Evolutionary conservation across 345 rosid genomes (phyloP).

Genomic region (Sisymbrium altissimum): DNA sequence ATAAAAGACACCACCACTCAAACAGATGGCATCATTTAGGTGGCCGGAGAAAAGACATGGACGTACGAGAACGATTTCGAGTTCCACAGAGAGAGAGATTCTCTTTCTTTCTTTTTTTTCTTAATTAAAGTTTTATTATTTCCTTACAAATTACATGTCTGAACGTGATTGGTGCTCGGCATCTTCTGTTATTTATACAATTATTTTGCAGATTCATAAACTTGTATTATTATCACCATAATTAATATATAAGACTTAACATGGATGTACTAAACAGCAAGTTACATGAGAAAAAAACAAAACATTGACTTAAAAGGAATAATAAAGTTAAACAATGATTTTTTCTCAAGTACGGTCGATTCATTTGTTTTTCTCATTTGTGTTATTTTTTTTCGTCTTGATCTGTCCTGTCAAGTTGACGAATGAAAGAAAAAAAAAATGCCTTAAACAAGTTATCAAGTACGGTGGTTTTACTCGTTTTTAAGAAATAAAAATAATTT

Average conservation of each 20-base stretch:
- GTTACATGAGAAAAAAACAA: background rate
- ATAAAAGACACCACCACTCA: background rate
- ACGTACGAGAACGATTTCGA: slow-evolving; percentile 28
- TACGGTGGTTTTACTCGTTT: background rate
- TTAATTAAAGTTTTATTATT: background rate
- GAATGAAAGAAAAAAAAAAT: background rate
- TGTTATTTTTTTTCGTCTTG: background rate
- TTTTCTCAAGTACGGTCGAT: background rate
- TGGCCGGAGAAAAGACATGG: slow-evolving; percentile 27
- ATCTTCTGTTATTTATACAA: background rate
- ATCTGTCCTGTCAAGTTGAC: background rate
- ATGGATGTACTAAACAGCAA: background rate
- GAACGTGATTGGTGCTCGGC: slow-evolving; percentile 23
- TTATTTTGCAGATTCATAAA: background rate
- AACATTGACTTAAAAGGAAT: slow-evolving; percentile 14
- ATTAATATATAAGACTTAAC: background rate
- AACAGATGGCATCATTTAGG: slow-evolving; percentile 18
- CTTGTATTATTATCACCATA: background rate
- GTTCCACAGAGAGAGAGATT: slow-evolving; percentile 16
- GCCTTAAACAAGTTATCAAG: too few relatives aligned
- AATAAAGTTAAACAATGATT: background rate
- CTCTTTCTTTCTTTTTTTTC: background rate
- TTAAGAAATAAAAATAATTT: background rate
- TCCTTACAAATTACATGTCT: background rate
- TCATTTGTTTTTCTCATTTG: background rate